These are phyloP conservation scores for Gleditsia sinensis DNA, from an alignment of 306 rosid genomes.

Conservation along the genomic window DNA sequence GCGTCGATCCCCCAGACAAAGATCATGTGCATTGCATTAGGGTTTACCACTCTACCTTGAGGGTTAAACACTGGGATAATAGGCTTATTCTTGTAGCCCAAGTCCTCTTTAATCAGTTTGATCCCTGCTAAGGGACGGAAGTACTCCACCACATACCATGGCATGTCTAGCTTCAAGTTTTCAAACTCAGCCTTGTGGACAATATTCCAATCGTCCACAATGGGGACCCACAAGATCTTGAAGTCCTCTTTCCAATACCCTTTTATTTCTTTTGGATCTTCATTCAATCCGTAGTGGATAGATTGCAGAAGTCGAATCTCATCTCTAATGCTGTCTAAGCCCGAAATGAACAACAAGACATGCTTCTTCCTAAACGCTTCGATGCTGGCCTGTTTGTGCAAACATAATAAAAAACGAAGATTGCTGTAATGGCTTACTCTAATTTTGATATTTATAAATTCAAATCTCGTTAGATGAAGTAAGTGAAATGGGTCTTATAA, in stretches of 20 bases:
- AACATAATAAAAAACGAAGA: neutral
- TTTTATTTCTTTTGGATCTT: constrained; percentile 39
- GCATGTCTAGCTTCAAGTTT: constrained; percentile 36
- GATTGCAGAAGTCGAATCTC: constrained; percentile 44
- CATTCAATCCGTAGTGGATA: constrained; percentile 22
- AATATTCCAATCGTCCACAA: constrained; percentile 34
- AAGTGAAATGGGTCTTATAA: no score
- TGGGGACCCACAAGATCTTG: constrained; percentile 48
- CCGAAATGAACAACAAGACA: constrained; percentile 44
- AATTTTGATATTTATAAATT: neutral
- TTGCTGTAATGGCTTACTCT: neutral
- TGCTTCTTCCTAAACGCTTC: constrained; percentile 42
- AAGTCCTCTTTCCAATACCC: constrained; percentile 45
- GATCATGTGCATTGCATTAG: constrained; percentile 50
- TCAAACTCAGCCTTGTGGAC: constrained; percentile 35
- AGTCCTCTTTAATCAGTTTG: constrained; percentile 37
- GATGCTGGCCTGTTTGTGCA: constrained; percentile 41
- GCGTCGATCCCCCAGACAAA: constrained; percentile 53
- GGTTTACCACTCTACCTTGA: constrained; percentile 38
- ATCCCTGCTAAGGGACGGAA: constrained; percentile 34
- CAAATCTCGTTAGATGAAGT: neutral
- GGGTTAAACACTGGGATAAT: constrained; percentile 46
- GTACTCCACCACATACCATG: constrained; percentile 46
- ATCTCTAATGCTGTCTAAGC: constrained; percentile 43
- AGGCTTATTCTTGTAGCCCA: constrained; percentile 43